Conservation (phyloP, 345 rosid species). For the Eucalyptus leucophloia region DNA sequence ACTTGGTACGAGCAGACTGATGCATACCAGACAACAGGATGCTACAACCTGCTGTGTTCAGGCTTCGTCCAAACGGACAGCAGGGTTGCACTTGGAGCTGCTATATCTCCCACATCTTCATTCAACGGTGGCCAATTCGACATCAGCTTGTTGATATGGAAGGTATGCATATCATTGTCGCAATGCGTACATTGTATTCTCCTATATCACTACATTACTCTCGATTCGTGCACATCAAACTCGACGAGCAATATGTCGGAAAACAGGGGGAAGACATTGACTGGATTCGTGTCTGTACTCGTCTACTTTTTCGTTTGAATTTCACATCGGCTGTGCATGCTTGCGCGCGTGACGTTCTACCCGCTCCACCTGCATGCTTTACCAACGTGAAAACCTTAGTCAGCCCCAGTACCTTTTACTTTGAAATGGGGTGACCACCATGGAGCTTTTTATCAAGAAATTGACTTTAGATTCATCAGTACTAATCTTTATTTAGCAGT, state of each 20-base stretch:
- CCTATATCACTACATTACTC: background rate
- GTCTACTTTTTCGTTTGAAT: background rate
- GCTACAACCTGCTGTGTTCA: slow-evolving; percentile 91
- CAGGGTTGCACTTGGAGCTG: slow-evolving; percentile 86
- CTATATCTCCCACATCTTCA: slow-evolving; percentile 89
- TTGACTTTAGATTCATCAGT: background rate
- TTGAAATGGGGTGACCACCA: background rate
- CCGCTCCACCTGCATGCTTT: background rate
- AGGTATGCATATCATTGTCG: slow-evolving; percentile 28
- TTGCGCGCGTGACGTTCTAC: background rate
- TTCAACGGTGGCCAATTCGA: slow-evolving; percentile 88
- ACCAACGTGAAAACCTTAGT: background rate
- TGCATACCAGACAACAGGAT: slow-evolving; percentile 92
- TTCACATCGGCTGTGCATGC: background rate
- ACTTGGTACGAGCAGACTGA: slow-evolving; percentile 40
- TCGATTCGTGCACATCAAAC: background rate
- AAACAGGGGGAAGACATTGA: background rate
- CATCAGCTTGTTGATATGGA: slow-evolving; percentile 87
- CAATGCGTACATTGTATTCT: background rate
- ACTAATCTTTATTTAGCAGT: background rate
- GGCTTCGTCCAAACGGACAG: slow-evolving; percentile 92
- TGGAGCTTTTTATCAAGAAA: background rate
- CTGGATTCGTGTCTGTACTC: background rate
- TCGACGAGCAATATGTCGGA: background rate
- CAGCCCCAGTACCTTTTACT: background rate